Percentiles rank a stretch among this genome's conserved stretches.
phyloP scores from a whole-genome alignment of 805 yeast species.

The Yamadazyma sp. region DNA sequence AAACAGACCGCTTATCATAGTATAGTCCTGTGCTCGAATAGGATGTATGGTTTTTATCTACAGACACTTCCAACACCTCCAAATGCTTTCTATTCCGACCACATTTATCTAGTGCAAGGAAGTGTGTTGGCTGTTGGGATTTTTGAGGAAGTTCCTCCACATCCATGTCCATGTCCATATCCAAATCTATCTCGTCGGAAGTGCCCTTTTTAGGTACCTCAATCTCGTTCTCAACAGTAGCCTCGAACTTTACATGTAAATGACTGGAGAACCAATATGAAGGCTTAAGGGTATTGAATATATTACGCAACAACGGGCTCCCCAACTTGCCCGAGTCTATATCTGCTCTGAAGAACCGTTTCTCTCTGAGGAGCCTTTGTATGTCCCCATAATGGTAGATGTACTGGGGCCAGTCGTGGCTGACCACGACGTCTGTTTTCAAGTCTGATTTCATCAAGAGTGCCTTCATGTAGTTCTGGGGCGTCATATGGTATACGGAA shows the following conservation, averaged over 20 bases:
- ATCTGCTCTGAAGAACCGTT: constrained; percentile 70
- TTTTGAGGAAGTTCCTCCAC: background rate
- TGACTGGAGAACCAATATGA: constrained; percentile 86
- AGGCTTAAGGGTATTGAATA: constrained; percentile 60
- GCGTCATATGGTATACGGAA: constrained; percentile 73
- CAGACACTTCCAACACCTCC: constrained; percentile 47
- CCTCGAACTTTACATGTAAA: constrained; percentile 73
- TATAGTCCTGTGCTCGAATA: constrained; percentile 16
- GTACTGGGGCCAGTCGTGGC: constrained; percentile 95
- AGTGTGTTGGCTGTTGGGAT: constrained; percentile 22
- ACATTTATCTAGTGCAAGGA: constrained; percentile 85
- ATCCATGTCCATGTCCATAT: constrained; percentile 18
- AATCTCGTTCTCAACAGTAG: constrained; percentile 35
- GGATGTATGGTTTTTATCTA: constrained; percentile 13
- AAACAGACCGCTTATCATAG: constrained; percentile 33
- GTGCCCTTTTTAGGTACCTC: constrained; percentile 8
- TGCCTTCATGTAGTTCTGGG: constrained; percentile 60
- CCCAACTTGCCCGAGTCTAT: constrained; percentile 64
- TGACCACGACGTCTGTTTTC: constrained; percentile 55
- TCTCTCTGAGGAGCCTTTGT: constrained; percentile 47
- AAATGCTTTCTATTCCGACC: constrained; percentile 61
- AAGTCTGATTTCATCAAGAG: constrained; percentile 30
- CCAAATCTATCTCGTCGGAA: constrained; percentile 25
- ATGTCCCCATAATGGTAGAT: constrained; percentile 65
- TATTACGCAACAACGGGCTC: constrained; percentile 59